Conservation (phyloP, 2,329 filamentous ascomycete genomes). For the Pseudogymnoascus sp. region DNA sequence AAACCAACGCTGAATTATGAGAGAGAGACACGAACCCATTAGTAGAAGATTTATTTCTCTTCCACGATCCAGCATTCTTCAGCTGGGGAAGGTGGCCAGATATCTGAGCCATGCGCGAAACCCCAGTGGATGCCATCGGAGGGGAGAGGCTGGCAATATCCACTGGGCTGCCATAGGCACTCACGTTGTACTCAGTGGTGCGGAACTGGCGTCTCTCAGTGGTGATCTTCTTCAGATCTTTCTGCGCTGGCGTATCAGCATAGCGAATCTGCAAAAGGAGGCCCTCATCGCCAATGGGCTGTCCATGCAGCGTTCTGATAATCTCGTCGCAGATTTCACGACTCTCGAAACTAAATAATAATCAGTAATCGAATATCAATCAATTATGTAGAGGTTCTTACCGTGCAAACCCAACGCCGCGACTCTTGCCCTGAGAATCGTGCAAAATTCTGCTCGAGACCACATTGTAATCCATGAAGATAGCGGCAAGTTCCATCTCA, state of each 20-base stretch:
- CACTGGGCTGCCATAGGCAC: constrained; percentile 54
- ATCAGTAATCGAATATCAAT: constrained; percentile 15
- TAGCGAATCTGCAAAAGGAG: constrained; percentile 90
- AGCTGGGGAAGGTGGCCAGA: constrained; percentile 25
- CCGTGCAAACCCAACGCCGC: constrained; percentile 96
- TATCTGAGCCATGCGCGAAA: constrained; percentile 26
- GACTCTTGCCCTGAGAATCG: constrained; percentile 83
- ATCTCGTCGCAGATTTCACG: constrained; percentile 87
- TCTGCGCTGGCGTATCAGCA: constrained; percentile 93
- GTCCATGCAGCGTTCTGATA: constrained; percentile 77
- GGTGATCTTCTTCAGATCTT: constrained; percentile 90
- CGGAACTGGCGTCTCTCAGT: constrained; percentile 92
- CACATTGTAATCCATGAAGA: constrained; percentile 73
- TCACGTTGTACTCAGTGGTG: constrained; percentile 86
- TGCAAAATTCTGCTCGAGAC: constrained; percentile 93
- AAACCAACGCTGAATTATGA: not conserved
- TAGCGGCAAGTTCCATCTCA: constrained; percentile 75
- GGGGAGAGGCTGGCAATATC: constrained; percentile 35
- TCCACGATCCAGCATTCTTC: constrained; percentile 26
- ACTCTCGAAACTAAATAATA: constrained; percentile 63
- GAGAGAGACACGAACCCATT: constrained; percentile 17
- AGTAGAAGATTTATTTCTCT: constrained; percentile 22
- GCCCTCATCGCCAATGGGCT: constrained; percentile 65
- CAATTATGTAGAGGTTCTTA: constrained; percentile 36
- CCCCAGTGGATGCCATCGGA: constrained; percentile 30